Evolutionary conservation across 1,284 basidiomycete species (phyloP).

Genomic region (Naganishia sp.): DNA sequence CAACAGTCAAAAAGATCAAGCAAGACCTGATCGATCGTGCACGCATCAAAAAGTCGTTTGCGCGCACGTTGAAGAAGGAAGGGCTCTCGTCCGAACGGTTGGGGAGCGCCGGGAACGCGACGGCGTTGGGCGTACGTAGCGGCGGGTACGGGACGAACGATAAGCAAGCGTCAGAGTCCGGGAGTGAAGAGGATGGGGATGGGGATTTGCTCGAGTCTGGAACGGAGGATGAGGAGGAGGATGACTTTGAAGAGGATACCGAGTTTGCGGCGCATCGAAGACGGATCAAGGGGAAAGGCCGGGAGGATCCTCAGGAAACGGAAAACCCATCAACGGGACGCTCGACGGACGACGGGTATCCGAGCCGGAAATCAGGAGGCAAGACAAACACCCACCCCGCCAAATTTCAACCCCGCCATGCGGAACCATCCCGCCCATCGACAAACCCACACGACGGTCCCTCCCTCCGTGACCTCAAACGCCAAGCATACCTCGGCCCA

Average conservation of each 20-base stretch:
- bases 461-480: conserved; percentile 32
- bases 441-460: neutral
- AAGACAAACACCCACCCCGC: neutral
- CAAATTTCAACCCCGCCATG: neutral
- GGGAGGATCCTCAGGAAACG: conserved; percentile 8
- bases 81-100: conserved; percentile 49
- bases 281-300: conserved; percentile 19
- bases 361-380: neutral
- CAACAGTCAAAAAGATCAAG: conserved; percentile 57
- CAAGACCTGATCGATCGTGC: conserved; percentile 58
- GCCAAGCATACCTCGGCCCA: conserved; percentile 30
- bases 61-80: conserved; percentile 56
- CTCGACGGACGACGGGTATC: too few species aligned
- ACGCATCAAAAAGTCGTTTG: conserved; percentile 58
- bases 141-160: conserved; percentile 11
- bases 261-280: conserved; percentile 15
- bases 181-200: neutral
- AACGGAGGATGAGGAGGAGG: conserved; percentile 27
- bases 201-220: conserved; percentile 7
- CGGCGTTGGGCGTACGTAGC: conserved; percentile 5
- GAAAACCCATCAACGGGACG: neutral
- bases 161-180: neutral
- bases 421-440: neutral
- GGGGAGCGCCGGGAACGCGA: conserved; percentile 34
- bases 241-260: conserved; percentile 23